Conservation (phyloP, 306 rosid species). For the Rubus idaeus region DNA sequence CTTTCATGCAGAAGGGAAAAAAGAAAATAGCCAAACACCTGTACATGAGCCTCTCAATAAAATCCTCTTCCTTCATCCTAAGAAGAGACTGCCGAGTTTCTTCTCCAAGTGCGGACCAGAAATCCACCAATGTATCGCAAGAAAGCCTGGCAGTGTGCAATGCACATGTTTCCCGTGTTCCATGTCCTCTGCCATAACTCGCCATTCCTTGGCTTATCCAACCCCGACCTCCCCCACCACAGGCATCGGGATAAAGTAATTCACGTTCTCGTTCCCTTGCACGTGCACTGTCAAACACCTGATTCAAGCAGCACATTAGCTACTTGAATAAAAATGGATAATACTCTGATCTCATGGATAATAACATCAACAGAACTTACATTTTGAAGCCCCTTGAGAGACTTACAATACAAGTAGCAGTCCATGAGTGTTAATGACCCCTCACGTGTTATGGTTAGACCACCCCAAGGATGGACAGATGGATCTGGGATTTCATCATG, state of each 20-base stretch:
- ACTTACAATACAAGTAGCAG: slow-evolving; percentile 79
- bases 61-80: slow-evolving; percentile 99
- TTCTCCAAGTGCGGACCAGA: slow-evolving; percentile 98
- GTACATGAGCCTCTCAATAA: slow-evolving; percentile 97
- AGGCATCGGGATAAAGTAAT: slow-evolving; percentile 97
- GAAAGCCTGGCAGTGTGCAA: slow-evolving; percentile 97
- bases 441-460: slow-evolving; percentile 83
- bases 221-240: slow-evolving; percentile 99
- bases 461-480: slow-evolving; percentile 98
- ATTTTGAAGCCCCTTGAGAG: slow-evolving; percentile 79
- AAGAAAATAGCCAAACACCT: slow-evolving; percentile 61
- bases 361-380: slow-evolving; percentile 40
- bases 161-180: slow-evolving; percentile 95
- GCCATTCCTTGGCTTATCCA: slow-evolving; percentile 98
- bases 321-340: slow-evolving; percentile 19
- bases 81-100: slow-evolving; percentile 94
- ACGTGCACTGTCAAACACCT: slow-evolving; percentile 97
- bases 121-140: slow-evolving; percentile 93
- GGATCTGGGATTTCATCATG: slow-evolving; percentile 90
- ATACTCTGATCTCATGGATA: slow-evolving; percentile 11
- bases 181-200: slow-evolving; percentile 92
- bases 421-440: slow-evolving; percentile 82
- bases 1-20: slow-evolving; percentile 22
- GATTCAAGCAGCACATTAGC: slow-evolving; percentile 38
- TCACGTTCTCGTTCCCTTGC: slow-evolving; percentile 98